Base-by-base conservation (phyloP, 1,284 basidiomycete genomes). In the Cutaneotrichosporon dermatis region DNA sequence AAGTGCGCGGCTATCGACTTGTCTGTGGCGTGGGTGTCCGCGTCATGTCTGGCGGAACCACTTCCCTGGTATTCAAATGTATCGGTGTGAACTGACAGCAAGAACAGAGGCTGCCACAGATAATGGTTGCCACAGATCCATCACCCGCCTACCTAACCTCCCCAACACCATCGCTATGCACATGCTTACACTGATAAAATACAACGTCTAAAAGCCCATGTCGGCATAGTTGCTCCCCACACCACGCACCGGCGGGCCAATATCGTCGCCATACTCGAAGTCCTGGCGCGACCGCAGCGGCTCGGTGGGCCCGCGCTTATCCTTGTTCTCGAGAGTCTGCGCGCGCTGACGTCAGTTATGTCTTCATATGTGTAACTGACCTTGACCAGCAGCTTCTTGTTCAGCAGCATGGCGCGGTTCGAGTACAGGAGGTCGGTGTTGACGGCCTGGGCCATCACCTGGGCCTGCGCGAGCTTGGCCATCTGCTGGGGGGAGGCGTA, bases 341-440 rank as follows among this genome's bases (percentile, higher is more conserved):
- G 49, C 57, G 50, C 58, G 57, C 60, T 64, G 51, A 16, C 2
- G 56, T 56, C 42, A 55, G 50, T 25, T 16, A 40, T 10, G 15
- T 7, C 37, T n/a, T 3, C 40, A 35, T 12, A 25, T 25, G 25
- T 25, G 25, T 39, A 48, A 65, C 68, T 57, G 37, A 71, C 74
- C 65, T 72, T 73, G 43, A 58, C 60, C 7, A 76, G 63, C 58
- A 69, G 75, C 41, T 66, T 66, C 37, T 60, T 64, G 51, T 63
- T 64, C 42, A 70, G 54, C 4, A 69, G 68, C 40, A 72, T 52
- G 4, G 55, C 41, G 37, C 58, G 60, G 58, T 64, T 65, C n/a
- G 61, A 65, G 8, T 44, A 54, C 11, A 53, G 49, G n/a, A 76
- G 58, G n/a, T 73, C 63, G 4, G 16, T 42, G 37, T 69, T 63